Evolutionary conservation across 208 protist genomes (phyloP).

Genomic region (Balamuthia mandrillaris): DNA sequence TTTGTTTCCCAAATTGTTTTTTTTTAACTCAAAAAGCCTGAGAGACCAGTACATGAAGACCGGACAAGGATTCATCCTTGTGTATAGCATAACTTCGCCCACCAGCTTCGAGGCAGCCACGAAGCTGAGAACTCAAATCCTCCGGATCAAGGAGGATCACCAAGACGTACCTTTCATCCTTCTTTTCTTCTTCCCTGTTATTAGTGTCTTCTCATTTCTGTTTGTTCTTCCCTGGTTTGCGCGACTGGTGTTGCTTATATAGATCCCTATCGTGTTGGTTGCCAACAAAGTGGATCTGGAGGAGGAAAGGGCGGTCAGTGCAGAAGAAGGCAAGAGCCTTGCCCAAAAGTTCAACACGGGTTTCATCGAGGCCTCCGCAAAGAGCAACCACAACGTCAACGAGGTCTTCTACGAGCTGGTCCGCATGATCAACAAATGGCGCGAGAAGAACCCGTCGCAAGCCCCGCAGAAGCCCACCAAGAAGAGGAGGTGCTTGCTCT

Average conservation of each 20-base stretch:
- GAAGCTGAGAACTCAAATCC: slow-evolving; percentile 61
- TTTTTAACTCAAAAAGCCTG: background rate
- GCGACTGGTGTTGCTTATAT: background rate
- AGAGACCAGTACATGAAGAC: slow-evolving; percentile 56
- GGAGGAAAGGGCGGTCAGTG: slow-evolving; percentile 35
- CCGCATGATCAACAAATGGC: slow-evolving; percentile 45
- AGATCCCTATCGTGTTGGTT: slow-evolving; percentile 69
- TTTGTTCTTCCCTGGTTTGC: background rate
- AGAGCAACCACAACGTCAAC: slow-evolving; percentile 49
- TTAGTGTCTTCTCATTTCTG: background rate
- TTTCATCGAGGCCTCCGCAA: slow-evolving; percentile 61
- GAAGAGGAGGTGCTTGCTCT: slow-evolving; percentile 37
- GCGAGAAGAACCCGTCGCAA: slow-evolving; percentile 35
- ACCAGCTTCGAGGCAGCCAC: slow-evolving; percentile 51
- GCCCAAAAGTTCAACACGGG: slow-evolving; percentile 49
- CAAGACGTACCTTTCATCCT: background rate
- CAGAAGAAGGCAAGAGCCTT: slow-evolving; percentile 39
- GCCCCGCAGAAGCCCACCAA: slow-evolving; percentile 35
- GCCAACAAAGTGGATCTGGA: slow-evolving; percentile 69
- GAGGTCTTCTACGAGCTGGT: slow-evolving; percentile 55
- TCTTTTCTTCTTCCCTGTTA: background rate
- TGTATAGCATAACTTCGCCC: slow-evolving; percentile 57
- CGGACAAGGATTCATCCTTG: slow-evolving; percentile 63
- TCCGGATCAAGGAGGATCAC: slow-evolving; percentile 56
- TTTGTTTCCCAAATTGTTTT: background rate